phyloP scores from a whole-genome alignment of 2,329 filamentous ascomycete genomes.

The Fusarium kyushuense region DNA sequence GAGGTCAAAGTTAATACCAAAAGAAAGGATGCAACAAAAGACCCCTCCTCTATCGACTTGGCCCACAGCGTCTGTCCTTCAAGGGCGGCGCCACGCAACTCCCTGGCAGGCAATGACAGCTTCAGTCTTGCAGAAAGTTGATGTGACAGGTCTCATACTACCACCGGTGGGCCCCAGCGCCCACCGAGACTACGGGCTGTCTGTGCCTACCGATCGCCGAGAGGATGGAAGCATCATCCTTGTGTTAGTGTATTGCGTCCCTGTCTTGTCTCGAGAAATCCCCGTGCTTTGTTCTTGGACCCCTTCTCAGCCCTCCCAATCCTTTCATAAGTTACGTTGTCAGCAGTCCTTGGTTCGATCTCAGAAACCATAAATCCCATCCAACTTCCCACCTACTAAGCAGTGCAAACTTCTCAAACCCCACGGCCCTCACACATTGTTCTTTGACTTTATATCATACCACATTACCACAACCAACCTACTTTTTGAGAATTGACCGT shows the following conservation, averaged over 20 bases:
- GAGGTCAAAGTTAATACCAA: slow-evolving; percentile 17
- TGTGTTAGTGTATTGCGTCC: slow-evolving; percentile 33
- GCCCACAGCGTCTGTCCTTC: slow-evolving; percentile 38
- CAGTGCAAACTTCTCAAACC: slow-evolving; percentile 14
- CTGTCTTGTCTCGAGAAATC: slow-evolving; percentile 36
- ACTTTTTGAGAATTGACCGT: neutral
- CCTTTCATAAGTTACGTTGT: slow-evolving; percentile 31
- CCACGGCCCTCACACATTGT: slow-evolving; percentile 33
- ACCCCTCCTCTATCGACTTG: slow-evolving; percentile 41
- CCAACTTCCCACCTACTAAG: slow-evolving; percentile 46
- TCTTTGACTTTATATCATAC: slow-evolving; percentile 20
- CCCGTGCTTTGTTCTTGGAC: slow-evolving; percentile 33
- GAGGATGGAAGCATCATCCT: slow-evolving; percentile 40
- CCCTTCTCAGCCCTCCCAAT: slow-evolving; percentile 36
- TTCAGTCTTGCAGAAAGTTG: slow-evolving; percentile 48
- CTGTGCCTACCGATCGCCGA: slow-evolving; percentile 47
- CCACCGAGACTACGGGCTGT: slow-evolving; percentile 43
- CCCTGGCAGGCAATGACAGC: slow-evolving; percentile 44
- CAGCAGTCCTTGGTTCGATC: slow-evolving; percentile 28
- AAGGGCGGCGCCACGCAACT: slow-evolving; percentile 45
- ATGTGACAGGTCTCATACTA: slow-evolving; percentile 54
- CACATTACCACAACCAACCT: neutral
- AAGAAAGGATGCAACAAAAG: slow-evolving; percentile 22
- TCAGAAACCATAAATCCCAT: slow-evolving; percentile 53
- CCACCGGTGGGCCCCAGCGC: slow-evolving; percentile 40